Base-by-base conservation (phyloP, 2,329 filamentous ascomycete species). In the Dothidotthia symphoricarpi region DNA sequence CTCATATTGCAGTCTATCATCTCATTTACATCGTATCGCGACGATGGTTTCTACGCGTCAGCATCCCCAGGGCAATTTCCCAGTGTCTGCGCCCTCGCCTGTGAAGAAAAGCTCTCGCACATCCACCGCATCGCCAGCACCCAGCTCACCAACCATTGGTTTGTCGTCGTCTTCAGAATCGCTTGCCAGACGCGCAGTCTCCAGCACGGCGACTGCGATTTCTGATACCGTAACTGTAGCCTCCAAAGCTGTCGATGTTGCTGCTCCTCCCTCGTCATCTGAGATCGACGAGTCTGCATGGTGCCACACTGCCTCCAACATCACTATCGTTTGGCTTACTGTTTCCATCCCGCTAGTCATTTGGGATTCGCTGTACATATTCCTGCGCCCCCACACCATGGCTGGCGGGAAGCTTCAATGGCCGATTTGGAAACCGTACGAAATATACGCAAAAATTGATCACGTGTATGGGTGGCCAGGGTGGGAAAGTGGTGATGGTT, bases 311-410 rank as follows among this genome's bases (percentile, higher is more conserved):
- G 78, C 80, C 3, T 77, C 77, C 10, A 75, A 75, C 34, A 59
- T 81, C 10, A 72, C 79, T 15, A 75, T 88, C 28, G 51, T 81
- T 47, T 95, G 88, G 88, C 75, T 95, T 16, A 67, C 75, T 41
- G 48, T 91, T 45, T 89, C 86, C 14, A 69, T 93, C 12, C 87
- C 86, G 1, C 76, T 94, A 43, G 87, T 95, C 32, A 59, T 80
- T 34, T 95, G 89, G 89, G 89, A 95, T 69, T 79, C 78, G 19
- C 72, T 74, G 41, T 95, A 95, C 70, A 81, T 95, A 26, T 73
- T 95, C 31, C 71, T 86, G 36, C 86, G 89, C 14, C 89, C 89
- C 19, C 79, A 83, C 66, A 86, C 82, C 40, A 93, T 95, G 86
- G 80, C 83, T 0, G 86, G 87, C 51, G 88, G 88, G 12, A 69